Percentiles rank a stretch among this genome's conserved stretches.
Evolutionary conservation across 208 protist genomes (phyloP).

Genomic region (Crithidia sp.): DNA sequence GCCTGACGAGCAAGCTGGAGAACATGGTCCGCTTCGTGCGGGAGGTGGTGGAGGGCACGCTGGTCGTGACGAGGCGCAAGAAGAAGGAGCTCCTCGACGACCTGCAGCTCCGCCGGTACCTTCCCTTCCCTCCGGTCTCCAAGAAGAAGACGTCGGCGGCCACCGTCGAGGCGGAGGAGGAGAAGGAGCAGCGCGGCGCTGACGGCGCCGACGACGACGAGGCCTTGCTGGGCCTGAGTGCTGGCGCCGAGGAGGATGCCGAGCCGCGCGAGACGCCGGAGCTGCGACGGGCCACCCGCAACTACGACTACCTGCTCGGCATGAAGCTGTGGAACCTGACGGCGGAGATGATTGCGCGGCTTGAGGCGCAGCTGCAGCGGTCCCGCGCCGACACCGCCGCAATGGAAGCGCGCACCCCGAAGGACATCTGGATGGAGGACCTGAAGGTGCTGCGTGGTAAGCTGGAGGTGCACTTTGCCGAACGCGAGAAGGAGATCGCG

Average conservation of each 20-base stretch:
- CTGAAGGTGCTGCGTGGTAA: constrained; percentile 74
- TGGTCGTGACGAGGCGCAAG: constrained; percentile 94
- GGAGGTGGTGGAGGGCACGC: constrained; percentile 94
- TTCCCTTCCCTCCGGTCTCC: constrained; percentile 80
- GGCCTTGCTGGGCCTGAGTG: constrained; percentile 29
- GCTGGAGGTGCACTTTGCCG: constrained; percentile 67
- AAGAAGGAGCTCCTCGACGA: constrained; percentile 95
- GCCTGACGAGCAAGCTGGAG: constrained; percentile 90
- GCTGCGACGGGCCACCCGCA: constrained; percentile 64
- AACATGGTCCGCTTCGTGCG: constrained; percentile 99
- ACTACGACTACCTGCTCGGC: constrained; percentile 99
- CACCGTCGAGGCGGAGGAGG: constrained; percentile 69
- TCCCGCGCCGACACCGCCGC: constrained; percentile 80
- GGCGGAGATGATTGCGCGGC: constrained; percentile 94
- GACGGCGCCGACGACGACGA: constrained; percentile 28
- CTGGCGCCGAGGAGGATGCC: constrained; percentile 24
- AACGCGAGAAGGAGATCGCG: constrained; percentile 72
- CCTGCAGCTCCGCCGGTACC: constrained; percentile 90
- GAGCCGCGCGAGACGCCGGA: constrained; percentile 54
- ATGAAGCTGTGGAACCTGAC: constrained; percentile 99
- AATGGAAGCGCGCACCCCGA: constrained; percentile 78
- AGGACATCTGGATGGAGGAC: constrained; percentile 91
- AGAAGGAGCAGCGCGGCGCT: constrained; percentile 17
- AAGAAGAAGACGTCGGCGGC: constrained; percentile 86
- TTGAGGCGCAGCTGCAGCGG: constrained; percentile 85